Percentiles rank a stretch among this genome's conserved stretches.
phyloP scores from a whole-genome alignment of 2,329 filamentous ascomycete species.

The Sporothrix schenckii region DNA sequence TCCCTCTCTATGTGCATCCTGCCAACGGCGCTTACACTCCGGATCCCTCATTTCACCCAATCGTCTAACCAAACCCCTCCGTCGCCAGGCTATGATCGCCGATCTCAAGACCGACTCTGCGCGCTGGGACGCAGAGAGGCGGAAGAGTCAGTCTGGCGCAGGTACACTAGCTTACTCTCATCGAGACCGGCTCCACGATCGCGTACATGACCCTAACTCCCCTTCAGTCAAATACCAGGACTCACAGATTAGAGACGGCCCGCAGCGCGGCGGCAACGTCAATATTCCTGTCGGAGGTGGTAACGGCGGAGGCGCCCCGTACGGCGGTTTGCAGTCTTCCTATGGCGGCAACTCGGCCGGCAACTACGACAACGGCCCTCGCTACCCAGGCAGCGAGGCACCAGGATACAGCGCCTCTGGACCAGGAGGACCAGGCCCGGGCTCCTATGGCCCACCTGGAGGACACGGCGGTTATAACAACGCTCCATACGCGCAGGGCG shows the following conservation, averaged over 20 bases:
- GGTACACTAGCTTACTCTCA: constrained; percentile 57
- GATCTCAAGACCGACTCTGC: constrained; percentile 65
- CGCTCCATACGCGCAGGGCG: constrained; percentile 24
- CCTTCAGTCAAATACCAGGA: constrained; percentile 61
- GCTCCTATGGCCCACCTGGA: constrained; percentile 29
- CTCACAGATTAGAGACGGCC: constrained; percentile 42
- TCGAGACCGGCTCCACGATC: constrained; percentile 51
- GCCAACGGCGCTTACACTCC: not conserved
- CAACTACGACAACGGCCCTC: constrained; percentile 48
- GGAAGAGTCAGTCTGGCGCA: constrained; percentile 61
- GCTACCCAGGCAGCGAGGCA: constrained; percentile 56
- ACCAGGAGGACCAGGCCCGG: constrained; percentile 33
- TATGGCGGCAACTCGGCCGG: constrained; percentile 31
- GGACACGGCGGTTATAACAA: constrained; percentile 31
- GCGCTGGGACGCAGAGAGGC: constrained; percentile 63
- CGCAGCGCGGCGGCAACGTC: constrained; percentile 35
- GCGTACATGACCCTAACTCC: constrained; percentile 62
- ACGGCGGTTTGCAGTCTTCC: constrained; percentile 28
- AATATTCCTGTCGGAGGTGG: constrained; percentile 14
- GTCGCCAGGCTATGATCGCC: constrained; percentile 61
- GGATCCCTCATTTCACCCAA: not conserved
- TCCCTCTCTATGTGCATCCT: constrained; percentile 1
- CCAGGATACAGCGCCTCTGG: constrained; percentile 50
- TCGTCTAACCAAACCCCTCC: not conserved
- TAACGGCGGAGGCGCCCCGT: not conserved